Evolutionary conservation across 139 green algal genomes (phyloP), one percentile per base, ranked within the genome.

Genomic region (Deuterostichococcus epilithicus): DNA sequence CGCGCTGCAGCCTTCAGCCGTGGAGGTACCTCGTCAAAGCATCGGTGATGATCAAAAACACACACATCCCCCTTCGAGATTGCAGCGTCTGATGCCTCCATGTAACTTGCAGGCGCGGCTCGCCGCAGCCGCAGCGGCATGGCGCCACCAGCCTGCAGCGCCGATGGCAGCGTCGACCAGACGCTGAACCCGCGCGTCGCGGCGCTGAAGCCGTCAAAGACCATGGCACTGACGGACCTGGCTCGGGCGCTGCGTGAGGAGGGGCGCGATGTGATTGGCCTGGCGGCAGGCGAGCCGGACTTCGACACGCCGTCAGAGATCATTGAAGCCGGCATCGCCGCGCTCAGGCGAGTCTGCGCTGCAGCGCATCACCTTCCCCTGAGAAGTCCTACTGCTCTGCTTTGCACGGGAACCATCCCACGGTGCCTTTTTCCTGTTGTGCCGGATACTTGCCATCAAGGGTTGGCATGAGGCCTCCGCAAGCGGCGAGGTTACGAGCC

Each of bases 201-300:
- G 1, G 76, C 82, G 0, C 73, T 98, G 30, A 91, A 90, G 72
- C 88, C 92, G 0, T 97, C 91, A 1, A 97, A 97, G 78, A 98
- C 95, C 0, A 94, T 98, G 90, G 89, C 88, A n/a, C 85, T 98
- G 3, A 98, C 94, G 0, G 95, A 98, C 74, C 68, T 95, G 23
- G 95, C 95, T 2, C 85, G 84, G 20, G 81, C 79, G 13, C 86
- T 96, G 85, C 85, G 82, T 18, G 91, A 96, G 69, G 44, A 84
- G n/a, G 93, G 93, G 3, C 79, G 90, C 0, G 93, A 97, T 77
- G 88, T 98, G 23, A 96, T 99, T 47, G 88, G 90, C 4, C 81
- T 99, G 35, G 94, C 94, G 1, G 96, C 93, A 4, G 95, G 96
- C 0, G 96, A 99, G 80, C 94, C 95, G 2, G 96, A 99, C 81